Base-by-base conservation (phyloP, 345 rosid genomes). In the Eutrema japonicum region DNA sequence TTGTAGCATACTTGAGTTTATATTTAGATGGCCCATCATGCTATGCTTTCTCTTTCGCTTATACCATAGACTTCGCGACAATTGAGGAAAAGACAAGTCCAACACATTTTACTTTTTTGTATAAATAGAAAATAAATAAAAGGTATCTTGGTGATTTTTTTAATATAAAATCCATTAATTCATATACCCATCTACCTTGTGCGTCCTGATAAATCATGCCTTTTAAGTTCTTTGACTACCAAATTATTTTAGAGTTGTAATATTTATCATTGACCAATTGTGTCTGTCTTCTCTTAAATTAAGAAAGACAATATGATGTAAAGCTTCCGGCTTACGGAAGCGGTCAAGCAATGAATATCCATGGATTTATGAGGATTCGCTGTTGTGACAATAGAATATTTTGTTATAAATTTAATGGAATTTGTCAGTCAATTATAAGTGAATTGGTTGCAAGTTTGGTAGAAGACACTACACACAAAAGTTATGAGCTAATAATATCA, bases 151-250 rank as follows among this genome's bases (percentile, higher is more conserved):
- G 32, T 14, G 18, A 12, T 22, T 38, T 61, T 11, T 8, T n/a
- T 47, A 54, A 3, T 12, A 3, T 7, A 14, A n/a, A 3, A 9
- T 9, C 10, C 32, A 57, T 9, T 16, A 6, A 22, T 22, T 26
- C 16, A 45, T 9, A 58, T 43, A 33, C 32, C 16, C 27, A 73
- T 56, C 68, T 42, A 68, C 54, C 48, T 42, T 51, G 55, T 42
- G 30, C 50, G 63, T 66, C 66, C 38, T 46, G 36, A 60, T 75
- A 60, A 42, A 68, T 52, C 79, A 47, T 56, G 70, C 59, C 65
- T 76, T 76, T 62, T 36, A 53, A 61, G 70, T 62, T 76, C 22
- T 63, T 76, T 69, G 75, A 76, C 65, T 63, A 54, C 71, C 65
- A 76, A 62, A 29, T 33, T 16, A 49, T 46, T 60, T 37, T 63